Conservation (phyloP, 208 protist species). For the Wallacemonas sp. region DNA sequence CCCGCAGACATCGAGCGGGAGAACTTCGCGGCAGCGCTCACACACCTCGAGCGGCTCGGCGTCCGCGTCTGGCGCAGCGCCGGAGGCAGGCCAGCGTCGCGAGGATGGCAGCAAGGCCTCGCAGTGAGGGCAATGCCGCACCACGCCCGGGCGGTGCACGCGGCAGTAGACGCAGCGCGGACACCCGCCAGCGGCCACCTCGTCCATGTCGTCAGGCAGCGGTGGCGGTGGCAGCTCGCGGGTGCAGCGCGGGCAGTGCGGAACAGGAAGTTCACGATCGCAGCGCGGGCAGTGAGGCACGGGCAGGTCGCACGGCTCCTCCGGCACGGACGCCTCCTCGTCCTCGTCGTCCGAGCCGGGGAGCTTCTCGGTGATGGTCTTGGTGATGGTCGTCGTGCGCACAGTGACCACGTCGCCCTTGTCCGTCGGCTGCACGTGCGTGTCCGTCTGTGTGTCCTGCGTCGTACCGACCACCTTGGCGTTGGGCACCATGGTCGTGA, state of each 20-base stretch:
- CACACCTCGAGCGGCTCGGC: constrained; percentile 11
- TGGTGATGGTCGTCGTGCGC: constrained; percentile 44
- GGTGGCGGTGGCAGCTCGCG: constrained; percentile 21
- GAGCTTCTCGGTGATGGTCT: constrained; percentile 41
- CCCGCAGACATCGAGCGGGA: background rate
- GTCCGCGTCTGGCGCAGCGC: background rate
- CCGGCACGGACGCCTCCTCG: constrained; percentile 6
- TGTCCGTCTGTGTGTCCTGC: constrained; percentile 76
- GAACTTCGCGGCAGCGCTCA: constrained; percentile 1
- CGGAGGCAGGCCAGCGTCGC: constrained; percentile 11
- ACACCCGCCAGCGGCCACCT: constrained; percentile 8
- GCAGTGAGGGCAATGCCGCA: constrained; percentile 17
- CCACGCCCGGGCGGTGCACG: background rate
- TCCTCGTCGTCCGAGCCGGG: constrained; percentile 31
- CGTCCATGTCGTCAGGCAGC: constrained; percentile 19
- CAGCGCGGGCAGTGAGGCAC: constrained; percentile 18
- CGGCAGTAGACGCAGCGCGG: constrained; percentile 15
- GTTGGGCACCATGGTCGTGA: constrained; percentile 57
- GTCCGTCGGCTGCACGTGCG: constrained; percentile 54
- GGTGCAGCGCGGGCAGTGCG: constrained; percentile 13
- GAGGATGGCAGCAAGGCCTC: constrained; percentile 10
- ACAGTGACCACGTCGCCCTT: constrained; percentile 37
- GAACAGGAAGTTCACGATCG: constrained; percentile 1
- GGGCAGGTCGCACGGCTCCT: constrained; percentile 15
- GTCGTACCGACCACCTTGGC: constrained; percentile 52